phyloP scores from a whole-genome alignment of 805 yeast genomes.

The Ogataea siamensis region DNA sequence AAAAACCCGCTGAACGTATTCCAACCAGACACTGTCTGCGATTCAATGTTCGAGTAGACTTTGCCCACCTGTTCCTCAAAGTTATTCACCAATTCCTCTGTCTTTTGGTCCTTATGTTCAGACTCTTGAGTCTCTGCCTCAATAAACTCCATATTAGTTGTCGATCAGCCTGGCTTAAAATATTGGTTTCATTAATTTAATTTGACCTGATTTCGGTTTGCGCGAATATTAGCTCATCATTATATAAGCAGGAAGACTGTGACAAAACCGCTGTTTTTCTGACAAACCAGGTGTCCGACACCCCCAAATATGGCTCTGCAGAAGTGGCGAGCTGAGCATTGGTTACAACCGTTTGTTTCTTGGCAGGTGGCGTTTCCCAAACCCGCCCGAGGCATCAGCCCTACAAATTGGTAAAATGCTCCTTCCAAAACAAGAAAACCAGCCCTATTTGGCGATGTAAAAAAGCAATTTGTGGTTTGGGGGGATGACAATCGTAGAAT shows the following conservation, averaged over 20 bases:
- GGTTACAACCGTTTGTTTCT: background rate
- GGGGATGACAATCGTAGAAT: background rate
- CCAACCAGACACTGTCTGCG: conserved; percentile 38
- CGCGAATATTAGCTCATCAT: background rate
- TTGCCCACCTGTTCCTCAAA: conserved; percentile 42
- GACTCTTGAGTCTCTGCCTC: conserved; percentile 29
- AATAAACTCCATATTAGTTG: conserved; percentile 29
- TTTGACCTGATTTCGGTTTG: background rate
- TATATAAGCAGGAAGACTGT: too few relatives aligned
- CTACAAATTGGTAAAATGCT: background rate
- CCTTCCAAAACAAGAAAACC: background rate
- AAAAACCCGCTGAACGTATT: conserved; percentile 36
- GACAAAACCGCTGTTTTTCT: too few relatives aligned
- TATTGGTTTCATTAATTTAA: background rate
- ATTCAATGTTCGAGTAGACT: conserved; percentile 45
- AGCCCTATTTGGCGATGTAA: too few relatives aligned
- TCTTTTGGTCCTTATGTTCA: conserved; percentile 38
- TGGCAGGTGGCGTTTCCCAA: background rate
- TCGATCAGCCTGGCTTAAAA: background rate
- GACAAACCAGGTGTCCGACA: too few relatives aligned
- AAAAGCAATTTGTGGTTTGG: background rate
- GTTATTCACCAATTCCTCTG: conserved; percentile 56
- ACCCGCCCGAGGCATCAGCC: background rate
- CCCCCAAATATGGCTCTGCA: too few relatives aligned
- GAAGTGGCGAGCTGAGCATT: background rate